A percentile compares a stretch with the other conserved stretches of the same genome.
These are phyloP conservation scores for Termitomyces sp. DNA, from an alignment of 768 basidiomycete species.

Conservation along the genomic window DNA sequence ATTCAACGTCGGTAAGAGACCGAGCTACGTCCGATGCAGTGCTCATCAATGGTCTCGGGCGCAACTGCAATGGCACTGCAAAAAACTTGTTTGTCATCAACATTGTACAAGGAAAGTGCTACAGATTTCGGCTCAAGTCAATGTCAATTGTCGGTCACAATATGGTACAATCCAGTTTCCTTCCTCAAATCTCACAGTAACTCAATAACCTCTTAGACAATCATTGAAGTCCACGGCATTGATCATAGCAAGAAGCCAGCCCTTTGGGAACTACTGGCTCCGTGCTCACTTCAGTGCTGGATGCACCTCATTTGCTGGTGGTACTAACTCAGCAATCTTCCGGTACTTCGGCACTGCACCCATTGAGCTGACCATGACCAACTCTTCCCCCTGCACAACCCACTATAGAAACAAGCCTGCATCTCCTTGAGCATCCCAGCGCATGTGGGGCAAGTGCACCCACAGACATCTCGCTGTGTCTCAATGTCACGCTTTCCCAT, in stretches of 20 bases:
- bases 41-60: too few species aligned
- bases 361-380: not conserved
- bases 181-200: too few species aligned
- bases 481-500: not conserved
- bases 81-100: too few species aligned
- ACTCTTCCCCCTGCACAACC: not conserved
- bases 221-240: slow-evolving; percentile 3
- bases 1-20: slow-evolving; percentile 7
- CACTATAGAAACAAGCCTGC: not conserved
- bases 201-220: too few species aligned
- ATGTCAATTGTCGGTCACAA: slow-evolving; percentile 36
- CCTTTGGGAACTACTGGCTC: too few species aligned
- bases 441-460: not conserved
- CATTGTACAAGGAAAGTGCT: too few species aligned
- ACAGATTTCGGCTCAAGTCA: slow-evolving; percentile 27
- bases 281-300: not conserved
- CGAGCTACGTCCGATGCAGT: slow-evolving; percentile 6
- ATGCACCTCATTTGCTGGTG: not conserved
- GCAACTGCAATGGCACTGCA: too few species aligned
- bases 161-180: slow-evolving; percentile 23
- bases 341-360: not conserved
- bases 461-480: not conserved
- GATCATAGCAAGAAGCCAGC: not conserved
- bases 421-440: not conserved
- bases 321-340: not conserved